Evolutionary conservation across 2,329 filamentous ascomycete species (phyloP), one percentile per base, ranked within the genome.

Genomic region (Fusarium metavorans): DNA sequence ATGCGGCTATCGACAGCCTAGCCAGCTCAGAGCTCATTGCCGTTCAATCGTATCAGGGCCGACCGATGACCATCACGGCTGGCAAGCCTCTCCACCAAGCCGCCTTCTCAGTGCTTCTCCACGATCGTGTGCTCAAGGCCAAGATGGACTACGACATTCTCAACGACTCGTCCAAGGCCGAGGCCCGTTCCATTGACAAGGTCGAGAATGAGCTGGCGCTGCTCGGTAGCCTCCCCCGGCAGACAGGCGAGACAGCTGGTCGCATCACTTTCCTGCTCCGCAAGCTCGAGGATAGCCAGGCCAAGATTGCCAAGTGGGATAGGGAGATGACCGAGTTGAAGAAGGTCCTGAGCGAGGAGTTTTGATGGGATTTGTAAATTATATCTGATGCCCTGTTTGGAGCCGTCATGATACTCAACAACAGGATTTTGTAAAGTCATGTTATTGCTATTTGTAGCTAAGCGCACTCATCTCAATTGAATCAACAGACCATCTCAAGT

Each of bases 81-180:
- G 95, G 95, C 25, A 95, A 94, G 79, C 95, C 96, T 0, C 93
- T 98, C 30, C 97, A 96, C 82, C 91, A 92, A 67, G 91, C 95
- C 1, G 95, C 95, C 0, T 98, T 98, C 84, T 88, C 88, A 69
- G 87, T 90, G 41, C 85, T 98, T 41, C 88, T 91, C 0, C 84
- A 90, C 54, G 95, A 98, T 80, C 86, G 88, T 8, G 94, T 95
- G 1, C 86, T 98, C 48, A 88, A 88, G 48, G 92, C 93, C 39
- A 90, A 92, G 74, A 89, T 98, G 82, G 92, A 95, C 78, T 85
- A 97, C 13, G 89, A 90, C 1, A 87, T 95, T 20, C 78, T 97
- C 25, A 87, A 86, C 0, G 92, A 96, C 80, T 84, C 94, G 66
- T 90, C 91, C 27, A 92, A 92, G 78, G 88, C 90, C 4, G 94